phyloP scores from a whole-genome alignment of 176 grass and related monocot species.

The Tillandsia fasciculata region DNA sequence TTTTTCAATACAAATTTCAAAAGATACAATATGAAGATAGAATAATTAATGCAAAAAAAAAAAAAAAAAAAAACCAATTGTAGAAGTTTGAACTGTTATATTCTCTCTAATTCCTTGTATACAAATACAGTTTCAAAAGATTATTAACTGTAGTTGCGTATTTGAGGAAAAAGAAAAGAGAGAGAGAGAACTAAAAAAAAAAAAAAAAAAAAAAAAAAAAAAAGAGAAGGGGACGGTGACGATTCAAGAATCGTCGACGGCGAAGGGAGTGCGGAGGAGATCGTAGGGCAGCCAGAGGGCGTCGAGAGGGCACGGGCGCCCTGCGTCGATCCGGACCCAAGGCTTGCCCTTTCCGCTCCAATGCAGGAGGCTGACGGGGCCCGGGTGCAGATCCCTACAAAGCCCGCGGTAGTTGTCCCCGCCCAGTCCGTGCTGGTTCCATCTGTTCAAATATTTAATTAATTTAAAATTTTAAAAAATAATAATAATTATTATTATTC shows the following conservation, averaged over 20 bases:
- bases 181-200: not conserved
- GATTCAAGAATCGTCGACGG: not conserved
- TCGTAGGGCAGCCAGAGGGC: conserved; percentile 78
- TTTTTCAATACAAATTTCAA: no score
- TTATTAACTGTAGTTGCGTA: not conserved
- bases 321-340: conserved; percentile 62
- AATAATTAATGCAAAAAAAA: no score
- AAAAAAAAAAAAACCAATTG: no score
- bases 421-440: conserved; percentile 88
- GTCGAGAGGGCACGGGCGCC: conserved; percentile 58
- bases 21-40: no score
- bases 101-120: not conserved
- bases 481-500: no score
- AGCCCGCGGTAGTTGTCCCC: conserved; percentile 63
- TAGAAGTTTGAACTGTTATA: not conserved
- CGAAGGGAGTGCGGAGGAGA: conserved; percentile 11
- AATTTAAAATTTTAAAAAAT: no score
- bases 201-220: not conserved
- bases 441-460: no score
- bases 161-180: not conserved
- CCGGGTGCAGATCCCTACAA: conserved; percentile 64
- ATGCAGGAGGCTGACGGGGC: conserved; percentile 63
- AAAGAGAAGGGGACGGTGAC: not conserved
- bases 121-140: not conserved
- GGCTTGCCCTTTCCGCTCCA: conserved; percentile 86